Percentiles rank a stretch among this genome's conserved stretches.
These are phyloP conservation scores for Cyberlindnera mrakii DNA, from an alignment of 805 yeast species.

Conservation along the genomic window DNA sequence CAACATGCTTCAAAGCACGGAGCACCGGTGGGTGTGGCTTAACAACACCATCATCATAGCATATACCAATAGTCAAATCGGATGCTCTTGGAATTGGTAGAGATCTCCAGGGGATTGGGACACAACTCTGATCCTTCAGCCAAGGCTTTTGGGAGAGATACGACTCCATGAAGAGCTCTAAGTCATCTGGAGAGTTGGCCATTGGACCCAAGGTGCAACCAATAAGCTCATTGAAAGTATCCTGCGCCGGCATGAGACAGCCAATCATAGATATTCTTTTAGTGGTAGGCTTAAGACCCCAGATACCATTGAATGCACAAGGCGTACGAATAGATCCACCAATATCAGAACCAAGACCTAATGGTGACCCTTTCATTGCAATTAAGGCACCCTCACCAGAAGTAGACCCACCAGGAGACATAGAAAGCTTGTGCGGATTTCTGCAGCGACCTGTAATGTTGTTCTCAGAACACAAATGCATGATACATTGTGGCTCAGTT, in stretches of 20 bases:
- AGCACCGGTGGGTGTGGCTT: slow-evolving; percentile 59
- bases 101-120: slow-evolving; percentile 33
- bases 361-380: slow-evolving; percentile 48
- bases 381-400: slow-evolving; percentile 66
- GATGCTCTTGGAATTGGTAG: slow-evolving; percentile 30
- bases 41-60: slow-evolving; percentile 57
- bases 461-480: slow-evolving; percentile 60
- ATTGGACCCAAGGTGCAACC: slow-evolving; percentile 64
- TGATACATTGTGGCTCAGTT: slow-evolving; percentile 59
- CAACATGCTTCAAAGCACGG: slow-evolving; percentile 48
- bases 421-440: slow-evolving; percentile 48
- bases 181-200: slow-evolving; percentile 55
- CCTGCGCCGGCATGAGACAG: slow-evolving; percentile 4
- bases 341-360: slow-evolving; percentile 63
- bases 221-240: slow-evolving; percentile 42
- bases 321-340: slow-evolving; percentile 67
- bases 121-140: slow-evolving; percentile 33
- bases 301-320: slow-evolving; percentile 54
- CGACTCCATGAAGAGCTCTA: slow-evolving; percentile 60
- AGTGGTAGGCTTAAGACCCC: slow-evolving; percentile 55
- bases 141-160: slow-evolving; percentile 48
- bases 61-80: slow-evolving; percentile 49
- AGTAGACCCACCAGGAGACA: slow-evolving; percentile 65
- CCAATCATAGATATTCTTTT: slow-evolving; percentile 38
- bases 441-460: slow-evolving; percentile 53